Evolutionary conservation across 352 stramenopile species (phyloP).

Genomic region (Globisporangium viniferum): DNA sequence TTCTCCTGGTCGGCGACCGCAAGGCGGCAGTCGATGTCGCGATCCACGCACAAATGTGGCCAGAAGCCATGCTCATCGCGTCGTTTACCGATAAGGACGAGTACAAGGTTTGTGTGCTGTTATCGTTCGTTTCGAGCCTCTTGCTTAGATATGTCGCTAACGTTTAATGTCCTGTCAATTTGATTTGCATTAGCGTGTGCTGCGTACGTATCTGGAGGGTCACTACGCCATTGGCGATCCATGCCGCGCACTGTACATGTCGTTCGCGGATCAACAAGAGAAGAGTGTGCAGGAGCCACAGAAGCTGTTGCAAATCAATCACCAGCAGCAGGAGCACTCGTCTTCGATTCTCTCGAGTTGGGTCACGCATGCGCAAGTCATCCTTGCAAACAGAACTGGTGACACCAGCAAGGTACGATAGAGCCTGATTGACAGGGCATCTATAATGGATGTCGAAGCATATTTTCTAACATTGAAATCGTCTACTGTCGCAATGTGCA

Average conservation of each 20-base stretch:
- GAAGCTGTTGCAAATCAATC: constrained; percentile 47
- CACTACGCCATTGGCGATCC: constrained; percentile 78
- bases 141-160: constrained; percentile 12
- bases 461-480: neutral
- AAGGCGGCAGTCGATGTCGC: constrained; percentile 73
- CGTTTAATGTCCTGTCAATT: neutral
- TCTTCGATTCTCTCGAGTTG: constrained; percentile 70
- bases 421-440: neutral
- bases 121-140: neutral
- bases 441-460: neutral
- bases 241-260: constrained; percentile 72
- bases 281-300: constrained; percentile 84
- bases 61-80: constrained; percentile 83
- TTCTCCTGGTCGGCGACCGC: constrained; percentile 74
- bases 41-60: constrained; percentile 83
- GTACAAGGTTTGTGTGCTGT: constrained; percentile 48
- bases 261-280: constrained; percentile 81
- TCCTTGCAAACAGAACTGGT: constrained; percentile 73
- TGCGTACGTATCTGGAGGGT: constrained; percentile 73
- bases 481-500: constrained; percentile 8
- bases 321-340: constrained; percentile 14
- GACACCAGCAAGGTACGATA: constrained; percentile 69
- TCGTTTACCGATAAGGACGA: constrained; percentile 85
- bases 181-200: constrained; percentile 39
- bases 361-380: constrained; percentile 78